Conservation (phyloP, 768 basidiomycete genomes). For the Trametes cubensis region DNA sequence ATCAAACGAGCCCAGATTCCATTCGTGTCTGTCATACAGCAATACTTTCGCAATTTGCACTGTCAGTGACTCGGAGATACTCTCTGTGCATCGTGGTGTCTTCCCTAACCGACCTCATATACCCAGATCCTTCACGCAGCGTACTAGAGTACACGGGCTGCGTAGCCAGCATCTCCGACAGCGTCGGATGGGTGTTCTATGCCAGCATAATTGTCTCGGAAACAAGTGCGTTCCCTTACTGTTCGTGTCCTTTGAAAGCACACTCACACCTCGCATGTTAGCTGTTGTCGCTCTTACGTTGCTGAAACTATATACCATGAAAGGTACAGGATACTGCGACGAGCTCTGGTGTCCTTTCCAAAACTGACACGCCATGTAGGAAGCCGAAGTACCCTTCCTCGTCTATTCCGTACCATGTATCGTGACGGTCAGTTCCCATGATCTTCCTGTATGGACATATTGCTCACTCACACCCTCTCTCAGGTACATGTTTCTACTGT, state of each 20-base stretch:
- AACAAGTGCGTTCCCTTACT: background rate
- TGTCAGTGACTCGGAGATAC: background rate
- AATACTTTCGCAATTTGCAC: background rate
- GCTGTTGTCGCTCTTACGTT: slow-evolving; percentile 1
- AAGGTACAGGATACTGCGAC: background rate
- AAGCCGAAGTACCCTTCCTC: background rate
- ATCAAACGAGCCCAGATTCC: background rate
- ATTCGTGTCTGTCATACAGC: background rate
- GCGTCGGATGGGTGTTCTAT: slow-evolving; percentile 7
- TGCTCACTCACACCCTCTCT: background rate
- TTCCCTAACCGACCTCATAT: background rate
- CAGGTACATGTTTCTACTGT: slow-evolving; percentile 9
- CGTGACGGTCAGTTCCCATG: slow-evolving; percentile 5
- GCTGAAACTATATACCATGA: background rate
- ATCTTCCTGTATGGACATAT: too few relatives aligned
- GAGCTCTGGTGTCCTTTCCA: background rate
- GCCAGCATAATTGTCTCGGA: background rate
- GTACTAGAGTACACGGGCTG: background rate
- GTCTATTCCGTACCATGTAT: slow-evolving; percentile 13
- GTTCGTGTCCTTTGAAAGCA: background rate
- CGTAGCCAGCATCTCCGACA: slow-evolving; percentile 6
- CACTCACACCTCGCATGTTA: background rate
- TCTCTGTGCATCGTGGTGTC: too few relatives aligned
- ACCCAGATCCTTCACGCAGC: background rate
- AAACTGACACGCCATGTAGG: background rate